Evolutionary conservation across 1,284 basidiomycete genomes (phyloP).

Genomic region (Cutaneotrichosporon sp.): DNA sequence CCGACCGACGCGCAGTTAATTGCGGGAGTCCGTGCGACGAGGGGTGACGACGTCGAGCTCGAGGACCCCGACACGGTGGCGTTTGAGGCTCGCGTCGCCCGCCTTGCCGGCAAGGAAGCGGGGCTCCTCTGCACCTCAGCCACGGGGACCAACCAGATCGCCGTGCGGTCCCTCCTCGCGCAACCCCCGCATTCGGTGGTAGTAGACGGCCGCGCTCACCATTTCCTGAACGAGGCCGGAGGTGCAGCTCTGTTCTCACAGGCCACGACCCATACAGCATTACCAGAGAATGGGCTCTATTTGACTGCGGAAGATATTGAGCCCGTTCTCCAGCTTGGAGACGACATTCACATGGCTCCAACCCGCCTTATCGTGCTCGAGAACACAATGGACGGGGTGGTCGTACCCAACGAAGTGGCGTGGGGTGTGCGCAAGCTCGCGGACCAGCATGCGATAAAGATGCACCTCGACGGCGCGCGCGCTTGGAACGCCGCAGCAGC

Average conservation of each 20-base stretch:
- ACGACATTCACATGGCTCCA: conserved; percentile 74
- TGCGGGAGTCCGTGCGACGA: conserved; percentile 54
- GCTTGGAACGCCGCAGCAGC: conserved; percentile 85
- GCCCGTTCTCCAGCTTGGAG: conserved; percentile 65
- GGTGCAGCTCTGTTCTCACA: conserved; percentile 88
- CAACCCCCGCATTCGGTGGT: conserved; percentile 84
- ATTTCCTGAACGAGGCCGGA: conserved; percentile 63
- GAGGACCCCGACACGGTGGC: conserved; percentile 61
- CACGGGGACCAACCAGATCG: conserved; percentile 84
- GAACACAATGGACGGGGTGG: conserved; percentile 88
- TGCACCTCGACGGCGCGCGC: conserved; percentile 90
- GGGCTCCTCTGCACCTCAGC: conserved; percentile 81
- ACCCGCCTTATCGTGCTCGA: conserved; percentile 80
- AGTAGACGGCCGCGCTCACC: conserved; percentile 78
- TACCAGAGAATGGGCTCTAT: conserved; percentile 57
- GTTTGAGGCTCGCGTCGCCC: conserved; percentile 78
- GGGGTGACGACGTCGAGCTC: conserved; percentile 58
- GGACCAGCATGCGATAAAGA: conserved; percentile 64
- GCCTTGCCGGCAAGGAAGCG: conserved; percentile 72
- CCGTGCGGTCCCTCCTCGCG: conserved; percentile 79
- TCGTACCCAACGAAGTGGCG: conserved; percentile 88
- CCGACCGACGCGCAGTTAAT: conserved; percentile 57
- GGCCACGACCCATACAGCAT: conserved; percentile 61
- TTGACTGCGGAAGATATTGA: conserved; percentile 76
- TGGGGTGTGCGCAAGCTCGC: conserved; percentile 78